Evolutionary conservation across 1,284 basidiomycete species (phyloP).

Genomic region (Rhodotorula sp.): DNA sequence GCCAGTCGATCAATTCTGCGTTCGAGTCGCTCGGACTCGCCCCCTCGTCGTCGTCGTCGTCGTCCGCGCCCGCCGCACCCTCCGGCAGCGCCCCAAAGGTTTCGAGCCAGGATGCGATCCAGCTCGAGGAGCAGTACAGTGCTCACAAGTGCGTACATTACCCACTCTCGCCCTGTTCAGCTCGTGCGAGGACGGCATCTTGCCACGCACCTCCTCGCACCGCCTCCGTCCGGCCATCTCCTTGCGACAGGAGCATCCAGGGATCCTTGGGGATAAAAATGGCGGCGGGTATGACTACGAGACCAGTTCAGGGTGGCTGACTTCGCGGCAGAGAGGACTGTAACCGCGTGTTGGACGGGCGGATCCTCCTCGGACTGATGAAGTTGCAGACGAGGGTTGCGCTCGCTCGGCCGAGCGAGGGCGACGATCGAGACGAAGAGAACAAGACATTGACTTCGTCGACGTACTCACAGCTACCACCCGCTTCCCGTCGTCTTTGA

Average conservation of each 20-base stretch:
- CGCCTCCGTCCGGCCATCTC: constrained; percentile 13
- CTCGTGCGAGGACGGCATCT: neutral
- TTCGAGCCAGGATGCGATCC: constrained; percentile 66
- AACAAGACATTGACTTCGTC: neutral
- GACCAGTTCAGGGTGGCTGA: too few relatives aligned
- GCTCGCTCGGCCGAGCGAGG: too few relatives aligned
- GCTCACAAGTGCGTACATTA: constrained; percentile 70
- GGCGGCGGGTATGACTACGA: too few relatives aligned
- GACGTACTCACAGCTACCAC: constrained; percentile 74
- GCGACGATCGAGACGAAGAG: neutral
- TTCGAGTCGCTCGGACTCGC: constrained; percentile 22
- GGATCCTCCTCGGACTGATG: too few relatives aligned
- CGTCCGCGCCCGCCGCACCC: neutral
- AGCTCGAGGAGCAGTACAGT: constrained; percentile 77
- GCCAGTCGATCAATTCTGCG: constrained; percentile 21
- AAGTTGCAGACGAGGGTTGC: too few relatives aligned
- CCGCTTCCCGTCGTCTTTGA: constrained; percentile 95
- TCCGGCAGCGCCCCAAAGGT: constrained; percentile 6
- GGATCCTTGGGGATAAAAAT: too few relatives aligned
- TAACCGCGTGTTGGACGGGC: too few relatives aligned
- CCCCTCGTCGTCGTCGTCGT: neutral
- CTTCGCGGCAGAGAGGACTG: too few relatives aligned
- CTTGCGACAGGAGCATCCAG: too few relatives aligned
- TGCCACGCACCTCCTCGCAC: constrained; percentile 47
- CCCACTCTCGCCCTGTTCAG: neutral